Conservation (phyloP, 768 basidiomycete species). For the Clathrus columnatus region DNA sequence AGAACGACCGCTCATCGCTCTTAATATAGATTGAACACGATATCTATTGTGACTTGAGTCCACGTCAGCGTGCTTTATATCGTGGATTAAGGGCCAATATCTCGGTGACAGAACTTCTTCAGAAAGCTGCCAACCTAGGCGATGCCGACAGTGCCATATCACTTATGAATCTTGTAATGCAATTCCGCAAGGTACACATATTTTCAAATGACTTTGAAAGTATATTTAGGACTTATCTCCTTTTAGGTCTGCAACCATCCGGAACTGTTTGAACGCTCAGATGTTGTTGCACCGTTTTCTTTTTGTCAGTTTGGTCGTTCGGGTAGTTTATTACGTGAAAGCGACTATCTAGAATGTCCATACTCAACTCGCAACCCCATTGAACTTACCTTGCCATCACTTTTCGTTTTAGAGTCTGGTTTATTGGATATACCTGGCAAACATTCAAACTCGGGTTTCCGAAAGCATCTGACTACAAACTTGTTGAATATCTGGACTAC, state of each 20-base stretch:
- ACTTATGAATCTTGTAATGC: slow-evolving; percentile 99
- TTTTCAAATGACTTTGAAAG: not conserved
- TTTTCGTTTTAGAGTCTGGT: slow-evolving; percentile 74
- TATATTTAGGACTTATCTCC: not conserved
- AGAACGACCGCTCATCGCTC: not conserved
- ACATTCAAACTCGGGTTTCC: slow-evolving; percentile 36
- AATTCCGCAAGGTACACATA: slow-evolving; percentile 81
- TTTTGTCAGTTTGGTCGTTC: slow-evolving; percentile 78
- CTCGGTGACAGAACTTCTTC: slow-evolving; percentile 87
- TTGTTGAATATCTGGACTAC: slow-evolving; percentile 88
- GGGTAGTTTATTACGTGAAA: slow-evolving; percentile 76
- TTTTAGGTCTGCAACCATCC: slow-evolving; percentile 92
- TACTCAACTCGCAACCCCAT: slow-evolving; percentile 89
- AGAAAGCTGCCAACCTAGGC: slow-evolving; percentile 85
- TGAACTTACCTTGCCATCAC: slow-evolving; percentile 60
- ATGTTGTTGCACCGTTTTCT: slow-evolving; percentile 88
- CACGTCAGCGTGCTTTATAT: slow-evolving; percentile 86
- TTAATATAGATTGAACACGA: slow-evolving; percentile 85
- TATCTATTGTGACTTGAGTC: slow-evolving; percentile 88
- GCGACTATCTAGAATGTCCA: slow-evolving; percentile 71
- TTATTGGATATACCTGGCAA: slow-evolving; percentile 57
- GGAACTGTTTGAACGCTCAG: slow-evolving; percentile 94
- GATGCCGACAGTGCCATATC: slow-evolving; percentile 89
- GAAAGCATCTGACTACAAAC: slow-evolving; percentile 48
- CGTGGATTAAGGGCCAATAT: slow-evolving; percentile 85